Evolutionary conservation across 306 rosid species (phyloP), one percentile per base, ranked within the genome.

Genomic region (Rubus idaeus): DNA sequence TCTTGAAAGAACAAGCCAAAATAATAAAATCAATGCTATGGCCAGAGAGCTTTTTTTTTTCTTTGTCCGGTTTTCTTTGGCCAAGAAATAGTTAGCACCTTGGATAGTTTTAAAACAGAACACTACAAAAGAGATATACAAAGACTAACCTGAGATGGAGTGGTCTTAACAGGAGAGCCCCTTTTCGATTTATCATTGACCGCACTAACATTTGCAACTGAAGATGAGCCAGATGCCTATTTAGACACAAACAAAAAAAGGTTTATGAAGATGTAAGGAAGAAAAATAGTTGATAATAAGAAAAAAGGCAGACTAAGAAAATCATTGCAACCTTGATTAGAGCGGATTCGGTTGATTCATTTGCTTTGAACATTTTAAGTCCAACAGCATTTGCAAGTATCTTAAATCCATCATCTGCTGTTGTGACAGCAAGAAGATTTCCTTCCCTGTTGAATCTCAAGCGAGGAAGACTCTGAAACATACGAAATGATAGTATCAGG

Each of bases 371-470:
- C 58, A 88, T 83, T 81, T 91, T 89, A 64, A 82, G 85, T 70
- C 98, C 93, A 76, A 35, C 81, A 78, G 88, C 86, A 87, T 87
- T 93, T 61, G 90, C 97, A 58, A 93, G 96, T 68, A 93, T 83
- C 84, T 89, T 91, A 68, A 93, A 84, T 78, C 98, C 96, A 61
- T 89, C 90, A 68, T 91, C 91, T 18, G 72, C 80, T 47, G 96
- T 93, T 63, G 89, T 84, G 80, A 91, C 91, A 64, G 95, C 97
- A 23, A 93, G 93, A 88, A 93, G 95, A 84, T 83, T 91, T 72
- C 98, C 96, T 57, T 93, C 96, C 86, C 82, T 91, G 75, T 89
- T 93, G 89, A 91, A 93, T 81, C 89, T 88, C 87, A 91, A 78
- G 86, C 85, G 86, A 26, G 98, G 98, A 77, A 88, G 90, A 78